Percentiles rank a stretch among this genome's conserved stretches.
Conservation (phyloP, 148 eudicot genomes). For the Agrostemma githago region DNA sequence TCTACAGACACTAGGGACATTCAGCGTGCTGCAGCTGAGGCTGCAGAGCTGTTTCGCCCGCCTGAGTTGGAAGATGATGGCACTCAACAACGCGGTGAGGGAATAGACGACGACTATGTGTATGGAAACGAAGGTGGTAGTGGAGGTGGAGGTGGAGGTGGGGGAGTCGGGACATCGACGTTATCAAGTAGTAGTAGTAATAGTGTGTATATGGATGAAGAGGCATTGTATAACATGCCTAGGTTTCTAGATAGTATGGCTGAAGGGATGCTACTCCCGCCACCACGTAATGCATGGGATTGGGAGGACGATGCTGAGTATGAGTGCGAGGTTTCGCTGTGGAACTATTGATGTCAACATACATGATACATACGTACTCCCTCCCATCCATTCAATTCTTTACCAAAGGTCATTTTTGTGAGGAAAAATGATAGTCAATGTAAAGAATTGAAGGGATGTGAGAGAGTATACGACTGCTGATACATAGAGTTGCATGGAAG, state of each 20-base stretch:
- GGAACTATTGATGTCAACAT: slow-evolving; percentile 22
- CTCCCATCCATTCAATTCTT: too few species aligned
- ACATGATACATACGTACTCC: too few species aligned
- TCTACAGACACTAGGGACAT: slow-evolving; percentile 27
- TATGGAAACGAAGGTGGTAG: background rate
- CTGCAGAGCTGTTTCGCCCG: slow-evolving; percentile 40
- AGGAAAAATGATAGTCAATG: too few species aligned
- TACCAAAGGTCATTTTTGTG: too few species aligned
- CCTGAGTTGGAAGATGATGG: background rate
- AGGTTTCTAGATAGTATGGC: slow-evolving; percentile 33
- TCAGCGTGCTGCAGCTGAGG: slow-evolving; percentile 41
- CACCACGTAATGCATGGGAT: slow-evolving; percentile 22
- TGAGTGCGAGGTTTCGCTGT: slow-evolving; percentile 27
- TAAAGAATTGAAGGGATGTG: too few species aligned
- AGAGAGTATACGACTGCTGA: too few species aligned
- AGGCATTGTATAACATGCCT: slow-evolving; percentile 33
- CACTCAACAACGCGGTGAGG: background rate
- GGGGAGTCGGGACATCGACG: background rate
- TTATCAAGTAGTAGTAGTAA: too few species aligned
- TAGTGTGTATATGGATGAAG: slow-evolving; percentile 29
- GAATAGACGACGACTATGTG: background rate
- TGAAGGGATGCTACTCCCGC: slow-evolving; percentile 38
- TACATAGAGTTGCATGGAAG: too few species aligned
- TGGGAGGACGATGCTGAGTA: slow-evolving; percentile 15
- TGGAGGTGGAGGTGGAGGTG: too few species aligned